phyloP scores from a whole-genome alignment of 1,284 basidiomycete species.

The Ustilago esculenta region DNA sequence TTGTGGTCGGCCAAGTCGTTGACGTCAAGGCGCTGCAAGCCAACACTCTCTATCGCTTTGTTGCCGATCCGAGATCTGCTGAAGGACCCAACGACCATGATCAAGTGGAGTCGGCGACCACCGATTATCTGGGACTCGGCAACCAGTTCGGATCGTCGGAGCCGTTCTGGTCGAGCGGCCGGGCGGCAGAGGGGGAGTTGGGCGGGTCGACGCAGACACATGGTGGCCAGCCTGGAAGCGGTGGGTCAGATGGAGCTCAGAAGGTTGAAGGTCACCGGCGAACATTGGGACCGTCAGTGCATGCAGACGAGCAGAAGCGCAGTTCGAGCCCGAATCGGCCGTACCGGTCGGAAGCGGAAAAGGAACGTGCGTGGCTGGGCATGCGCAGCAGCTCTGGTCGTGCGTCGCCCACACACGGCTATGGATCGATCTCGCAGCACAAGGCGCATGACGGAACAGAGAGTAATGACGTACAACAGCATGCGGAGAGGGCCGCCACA shows the following conservation, averaged over 20 bases:
- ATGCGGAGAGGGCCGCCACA: constrained; percentile 1
- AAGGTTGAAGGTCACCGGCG: constrained; percentile 4
- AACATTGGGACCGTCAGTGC: not conserved
- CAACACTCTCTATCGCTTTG: constrained; percentile 34
- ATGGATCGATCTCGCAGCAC: constrained; percentile 24
- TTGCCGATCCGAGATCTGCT: constrained; percentile 16
- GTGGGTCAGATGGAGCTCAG: constrained; percentile 1
- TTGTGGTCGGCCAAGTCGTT: constrained; percentile 56
- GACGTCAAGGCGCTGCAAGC: constrained; percentile 52
- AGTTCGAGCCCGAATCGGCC: constrained; percentile 30
- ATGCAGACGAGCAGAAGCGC: constrained; percentile 12
- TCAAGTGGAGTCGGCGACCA: constrained; percentile 16
- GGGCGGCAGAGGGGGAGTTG: not conserved
- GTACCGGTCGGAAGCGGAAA: constrained; percentile 40
- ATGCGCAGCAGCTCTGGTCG: constrained; percentile 31
- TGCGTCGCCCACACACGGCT: constrained; percentile 11
- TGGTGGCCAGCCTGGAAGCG: not conserved
- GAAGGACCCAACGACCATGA: constrained; percentile 9
- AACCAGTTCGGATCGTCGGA: constrained; percentile 16
- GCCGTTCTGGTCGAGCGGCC: constrained; percentile 20
- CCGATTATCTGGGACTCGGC: constrained; percentile 34
- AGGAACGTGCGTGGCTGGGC: constrained; percentile 41
- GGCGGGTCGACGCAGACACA: constrained; percentile 1
- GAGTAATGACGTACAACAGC: not conserved
- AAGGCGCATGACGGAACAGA: no score